A percentile compares a stretch with the other conserved stretches of the same genome.
Conservation (phyloP, 371 early-diverging fungal genomes). For the Haplosporangium sp. region DNA sequence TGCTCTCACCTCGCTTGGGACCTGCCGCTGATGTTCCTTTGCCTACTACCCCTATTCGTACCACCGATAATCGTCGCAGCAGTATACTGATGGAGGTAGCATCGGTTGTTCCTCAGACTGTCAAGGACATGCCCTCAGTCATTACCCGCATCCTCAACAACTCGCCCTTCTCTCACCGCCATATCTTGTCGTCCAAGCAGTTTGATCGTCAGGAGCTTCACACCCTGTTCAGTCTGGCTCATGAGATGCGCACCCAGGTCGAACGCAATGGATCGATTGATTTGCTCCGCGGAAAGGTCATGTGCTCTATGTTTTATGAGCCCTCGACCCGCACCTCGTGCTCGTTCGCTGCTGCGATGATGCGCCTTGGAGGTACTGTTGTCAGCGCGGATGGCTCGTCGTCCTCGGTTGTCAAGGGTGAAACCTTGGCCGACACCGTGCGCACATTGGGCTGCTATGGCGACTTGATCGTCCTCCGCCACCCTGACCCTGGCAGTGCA, state of each 20-base stretch:
- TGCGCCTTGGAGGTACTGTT: slow-evolving; percentile 92
- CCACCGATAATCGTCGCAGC: slow-evolving; percentile 35
- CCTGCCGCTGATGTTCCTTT: slow-evolving; percentile 19
- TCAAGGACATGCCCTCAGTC: slow-evolving; percentile 71
- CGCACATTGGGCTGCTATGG: slow-evolving; percentile 93
- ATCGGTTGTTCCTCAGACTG: slow-evolving; percentile 24
- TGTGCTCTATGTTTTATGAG: slow-evolving; percentile 96
- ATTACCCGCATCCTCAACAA: slow-evolving; percentile 73
- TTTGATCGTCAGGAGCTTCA: slow-evolving; percentile 93
- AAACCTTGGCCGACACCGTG: slow-evolving; percentile 93
- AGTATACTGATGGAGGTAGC: slow-evolving; percentile 33
- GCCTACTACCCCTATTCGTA: slow-evolving; percentile 19
- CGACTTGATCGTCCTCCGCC: slow-evolving; percentile 92
- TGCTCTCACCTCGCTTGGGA: slow-evolving; percentile 48
- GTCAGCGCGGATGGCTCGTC: slow-evolving; percentile 85
- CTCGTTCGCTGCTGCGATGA: slow-evolving; percentile 96
- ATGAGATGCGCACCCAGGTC: slow-evolving; percentile 94
- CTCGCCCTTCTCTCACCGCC: slow-evolving; percentile 93
- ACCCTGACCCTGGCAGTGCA: slow-evolving; percentile 91
- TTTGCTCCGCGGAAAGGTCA: slow-evolving; percentile 88
- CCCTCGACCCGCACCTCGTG: slow-evolving; percentile 94
- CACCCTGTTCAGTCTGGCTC: slow-evolving; percentile 94
- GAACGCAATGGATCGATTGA: slow-evolving; percentile 89
- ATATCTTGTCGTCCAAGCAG: slow-evolving; percentile 90
- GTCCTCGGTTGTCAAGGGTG: slow-evolving; percentile 95